Evolutionary conservation across 2,329 filamentous ascomycete species (phyloP).

Genomic region (Paecilomyces formosus): DNA sequence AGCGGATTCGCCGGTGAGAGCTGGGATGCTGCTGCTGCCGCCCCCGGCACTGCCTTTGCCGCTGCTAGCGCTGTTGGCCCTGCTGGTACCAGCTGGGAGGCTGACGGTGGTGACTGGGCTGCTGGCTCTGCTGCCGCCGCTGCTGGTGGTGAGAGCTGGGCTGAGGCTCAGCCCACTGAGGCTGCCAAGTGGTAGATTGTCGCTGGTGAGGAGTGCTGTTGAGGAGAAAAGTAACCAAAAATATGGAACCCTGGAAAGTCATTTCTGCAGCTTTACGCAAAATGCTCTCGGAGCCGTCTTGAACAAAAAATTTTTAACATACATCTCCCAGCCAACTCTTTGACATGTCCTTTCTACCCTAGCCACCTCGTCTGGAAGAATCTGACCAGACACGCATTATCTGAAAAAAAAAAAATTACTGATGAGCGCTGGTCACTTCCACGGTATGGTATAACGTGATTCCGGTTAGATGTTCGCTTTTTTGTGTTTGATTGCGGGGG

Average conservation of each 20-base stretch:
- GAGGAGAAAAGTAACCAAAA: slow-evolving; percentile 17
- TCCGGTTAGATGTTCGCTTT: slow-evolving; percentile 13
- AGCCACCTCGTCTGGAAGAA: slow-evolving; percentile 24
- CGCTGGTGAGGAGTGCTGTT: slow-evolving; percentile 22
- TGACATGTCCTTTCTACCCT: slow-evolving; percentile 30
- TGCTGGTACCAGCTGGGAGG: slow-evolving; percentile 57
- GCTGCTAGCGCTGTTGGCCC: slow-evolving; percentile 61
- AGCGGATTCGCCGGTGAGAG: slow-evolving; percentile 68
- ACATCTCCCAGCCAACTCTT: slow-evolving; percentile 20
- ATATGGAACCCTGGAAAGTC: slow-evolving; percentile 14
- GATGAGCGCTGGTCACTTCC: slow-evolving; percentile 18
- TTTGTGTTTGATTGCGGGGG: slow-evolving; percentile 8
- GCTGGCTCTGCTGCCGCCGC: slow-evolving; percentile 34
- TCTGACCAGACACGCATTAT: slow-evolving; percentile 14
- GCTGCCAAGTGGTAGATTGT: slow-evolving; percentile 35
- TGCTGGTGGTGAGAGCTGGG: slow-evolving; percentile 30
- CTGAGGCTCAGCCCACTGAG: slow-evolving; percentile 25
- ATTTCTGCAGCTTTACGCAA: slow-evolving; percentile 5
- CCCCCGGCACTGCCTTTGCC: slow-evolving; percentile 58
- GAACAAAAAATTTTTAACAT: slow-evolving; percentile 9
- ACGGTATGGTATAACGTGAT: slow-evolving; percentile 15
- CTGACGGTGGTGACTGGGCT: slow-evolving; percentile 48
- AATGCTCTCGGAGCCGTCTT: slow-evolving; percentile 10
- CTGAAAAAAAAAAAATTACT: slow-evolving; percentile 20
- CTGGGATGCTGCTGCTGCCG: slow-evolving; percentile 73